Conservation (phyloP, 1,139 yeast species). For the Yamadazyma dushanensis region DNA sequence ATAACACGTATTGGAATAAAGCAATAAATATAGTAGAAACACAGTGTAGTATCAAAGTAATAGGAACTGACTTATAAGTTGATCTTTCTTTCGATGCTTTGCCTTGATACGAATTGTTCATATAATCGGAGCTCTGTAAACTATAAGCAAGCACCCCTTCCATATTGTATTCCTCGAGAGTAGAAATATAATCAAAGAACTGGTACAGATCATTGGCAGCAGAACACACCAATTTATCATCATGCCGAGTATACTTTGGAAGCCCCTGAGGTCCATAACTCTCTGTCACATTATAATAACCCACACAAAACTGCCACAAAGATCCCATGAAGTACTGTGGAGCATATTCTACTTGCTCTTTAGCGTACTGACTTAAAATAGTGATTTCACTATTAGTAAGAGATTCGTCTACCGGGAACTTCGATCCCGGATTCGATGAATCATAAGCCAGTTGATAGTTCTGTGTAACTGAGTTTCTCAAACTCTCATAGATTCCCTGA, state of each 20-base stretch:
- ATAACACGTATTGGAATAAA: conserved; percentile 31
- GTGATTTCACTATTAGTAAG: conserved; percentile 53
- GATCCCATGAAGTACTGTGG: conserved; percentile 51
- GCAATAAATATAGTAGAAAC: conserved; percentile 22
- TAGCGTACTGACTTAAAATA: conserved; percentile 47
- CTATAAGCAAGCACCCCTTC: conserved; percentile 51
- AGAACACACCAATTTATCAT: conserved; percentile 25
- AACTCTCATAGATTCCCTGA: conserved; percentile 48
- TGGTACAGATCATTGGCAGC: conserved; percentile 15
- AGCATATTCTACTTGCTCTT: conserved; percentile 45
- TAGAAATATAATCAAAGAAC: conserved; percentile 47
- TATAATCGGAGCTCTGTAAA: conserved; percentile 22
- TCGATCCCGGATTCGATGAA: conserved; percentile 3
- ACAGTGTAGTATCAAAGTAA: conserved; percentile 12
- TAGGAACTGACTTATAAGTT: conserved; percentile 23
- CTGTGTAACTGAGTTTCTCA: conserved; percentile 36
- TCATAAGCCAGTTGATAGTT: not conserved
- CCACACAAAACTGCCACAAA: conserved; percentile 48
- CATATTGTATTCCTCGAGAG: conserved; percentile 41
- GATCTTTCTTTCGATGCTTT: conserved; percentile 19
- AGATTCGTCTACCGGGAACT: conserved; percentile 35
- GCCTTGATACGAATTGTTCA: conserved; percentile 20
- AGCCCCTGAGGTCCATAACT: conserved; percentile 15
- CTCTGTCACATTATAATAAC: conserved; percentile 34
- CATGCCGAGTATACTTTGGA: conserved; percentile 13